Conservation (phyloP, 257 asterid species). For the Nicotiana paniculata region DNA sequence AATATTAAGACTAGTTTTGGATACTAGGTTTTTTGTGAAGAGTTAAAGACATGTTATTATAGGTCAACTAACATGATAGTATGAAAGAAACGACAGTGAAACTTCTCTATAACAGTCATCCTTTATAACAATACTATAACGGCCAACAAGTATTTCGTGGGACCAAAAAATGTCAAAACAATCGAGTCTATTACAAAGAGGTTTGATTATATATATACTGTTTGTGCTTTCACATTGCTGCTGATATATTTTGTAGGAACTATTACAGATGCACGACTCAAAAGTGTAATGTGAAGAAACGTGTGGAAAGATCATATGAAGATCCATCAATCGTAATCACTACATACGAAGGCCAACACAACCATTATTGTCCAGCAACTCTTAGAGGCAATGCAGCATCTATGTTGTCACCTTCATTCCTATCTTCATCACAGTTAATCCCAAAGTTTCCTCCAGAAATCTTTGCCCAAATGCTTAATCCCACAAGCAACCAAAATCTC, state of each 20-base stretch:
- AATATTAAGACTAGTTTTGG: too few species aligned
- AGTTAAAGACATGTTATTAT: too few species aligned
- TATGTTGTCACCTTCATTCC: conserved; percentile 22
- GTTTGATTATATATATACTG: too few species aligned
- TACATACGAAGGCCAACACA: conserved; percentile 66
- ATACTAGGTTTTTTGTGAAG: too few species aligned
- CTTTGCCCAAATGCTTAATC: conserved; percentile 25
- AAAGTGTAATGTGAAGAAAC: conserved; percentile 58
- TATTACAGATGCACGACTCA: conserved; percentile 63
- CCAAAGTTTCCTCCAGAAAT: conserved; percentile 25
- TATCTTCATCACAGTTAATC: conserved; percentile 27
- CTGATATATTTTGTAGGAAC: conserved; percentile 35
- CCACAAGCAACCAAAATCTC: not conserved
- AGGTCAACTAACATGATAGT: too few species aligned
- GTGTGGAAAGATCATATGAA: conserved; percentile 57
- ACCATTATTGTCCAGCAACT: conserved; percentile 64
- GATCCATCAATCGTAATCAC: conserved; percentile 59
- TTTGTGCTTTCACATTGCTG: not conserved
- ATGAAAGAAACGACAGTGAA: too few species aligned
- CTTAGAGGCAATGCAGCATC: conserved; percentile 38
- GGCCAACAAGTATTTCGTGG: too few species aligned
- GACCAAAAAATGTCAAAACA: too few species aligned
- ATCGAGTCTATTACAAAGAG: too few species aligned
- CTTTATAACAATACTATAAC: too few species aligned
- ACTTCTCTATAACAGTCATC: too few species aligned